Evolutionary conservation across 306 rosid species (phyloP).

Genomic region (Prinsepia uniflora): DNA sequence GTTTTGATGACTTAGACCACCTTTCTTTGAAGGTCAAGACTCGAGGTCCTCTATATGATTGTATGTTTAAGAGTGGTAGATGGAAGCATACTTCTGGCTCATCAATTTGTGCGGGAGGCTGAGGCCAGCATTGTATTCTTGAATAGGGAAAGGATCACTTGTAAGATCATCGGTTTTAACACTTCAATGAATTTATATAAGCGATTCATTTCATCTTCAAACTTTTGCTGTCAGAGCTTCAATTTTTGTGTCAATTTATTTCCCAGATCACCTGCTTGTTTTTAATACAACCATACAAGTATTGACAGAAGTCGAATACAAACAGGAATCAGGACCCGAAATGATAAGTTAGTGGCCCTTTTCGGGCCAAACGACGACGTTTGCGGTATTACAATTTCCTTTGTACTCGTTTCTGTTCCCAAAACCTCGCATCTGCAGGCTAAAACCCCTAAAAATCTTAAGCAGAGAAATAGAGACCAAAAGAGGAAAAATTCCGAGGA

Average conservation of each 20-base stretch:
- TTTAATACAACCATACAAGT: too few relatives aligned
- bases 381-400: not conserved
- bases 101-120: constrained; percentile 22
- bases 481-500: constrained; percentile 2
- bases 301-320: too few relatives aligned
- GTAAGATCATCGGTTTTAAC: constrained; percentile 8
- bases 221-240: not conserved
- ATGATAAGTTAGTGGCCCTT: too few relatives aligned
- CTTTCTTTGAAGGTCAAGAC: constrained; percentile 16
- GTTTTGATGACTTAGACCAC: constrained; percentile 7
- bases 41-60: constrained; percentile 16
- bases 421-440: not conserved
- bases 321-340: too few relatives aligned
- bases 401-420: not conserved
- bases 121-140: constrained; percentile 15
- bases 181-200: constrained; percentile 7
- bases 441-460: constrained; percentile 15
- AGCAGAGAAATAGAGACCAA: not conserved
- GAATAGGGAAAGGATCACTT: constrained; percentile 12
- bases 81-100: constrained; percentile 12
- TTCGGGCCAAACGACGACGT: not conserved
- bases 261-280: too few relatives aligned
- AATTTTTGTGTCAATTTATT: too few relatives aligned
- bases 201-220: not conserved
- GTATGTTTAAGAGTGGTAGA: constrained; percentile 20